Percentiles rank a stretch among this genome's conserved stretches.
Evolutionary conservation across 1,284 basidiomycete species (phyloP).

Genomic region (Sutorius eximius): DNA sequence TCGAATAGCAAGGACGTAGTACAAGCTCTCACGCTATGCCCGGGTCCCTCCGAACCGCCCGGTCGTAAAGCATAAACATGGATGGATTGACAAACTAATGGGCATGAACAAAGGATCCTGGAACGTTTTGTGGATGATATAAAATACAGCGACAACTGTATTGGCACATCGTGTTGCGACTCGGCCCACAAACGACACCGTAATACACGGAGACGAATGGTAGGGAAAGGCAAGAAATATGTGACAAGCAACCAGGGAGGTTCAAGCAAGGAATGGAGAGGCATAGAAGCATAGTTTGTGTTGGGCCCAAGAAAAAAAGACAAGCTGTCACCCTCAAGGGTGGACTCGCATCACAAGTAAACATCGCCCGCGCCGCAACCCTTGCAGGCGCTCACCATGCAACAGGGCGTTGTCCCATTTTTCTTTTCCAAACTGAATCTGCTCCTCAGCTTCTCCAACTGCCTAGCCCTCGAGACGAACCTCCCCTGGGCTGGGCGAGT

Average conservation of each 20-base stretch:
- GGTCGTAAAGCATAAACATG: constrained; percentile 19
- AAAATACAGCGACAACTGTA: constrained; percentile 32
- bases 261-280: constrained; percentile 5
- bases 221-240: constrained; percentile 18
- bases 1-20: neutral
- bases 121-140: constrained; percentile 15
- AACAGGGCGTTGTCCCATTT: constrained; percentile 32
- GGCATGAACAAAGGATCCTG: constrained; percentile 33
- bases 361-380: constrained; percentile 43
- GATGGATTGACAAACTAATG: constrained; percentile 18
- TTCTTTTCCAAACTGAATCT: constrained; percentile 50
- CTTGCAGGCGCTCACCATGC: constrained; percentile 40
- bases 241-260: constrained; percentile 14
- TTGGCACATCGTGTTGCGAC: constrained; percentile 28
- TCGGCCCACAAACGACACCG: constrained; percentile 10
- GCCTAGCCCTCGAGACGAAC: constrained; percentile 61
- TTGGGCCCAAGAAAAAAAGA: constrained; percentile 3
- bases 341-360: constrained; percentile 42
- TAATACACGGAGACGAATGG: neutral
- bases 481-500: constrained; percentile 30
- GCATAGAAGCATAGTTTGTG: constrained; percentile 23
- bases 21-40: constrained; percentile 24
- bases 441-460: constrained; percentile 57
- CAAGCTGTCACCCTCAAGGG: constrained; percentile 1
- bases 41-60: constrained; percentile 21